These are phyloP conservation scores for Mesotaenium endlicherianum DNA, from an alignment of 139 green algal genomes.

Conservation along the genomic window DNA sequence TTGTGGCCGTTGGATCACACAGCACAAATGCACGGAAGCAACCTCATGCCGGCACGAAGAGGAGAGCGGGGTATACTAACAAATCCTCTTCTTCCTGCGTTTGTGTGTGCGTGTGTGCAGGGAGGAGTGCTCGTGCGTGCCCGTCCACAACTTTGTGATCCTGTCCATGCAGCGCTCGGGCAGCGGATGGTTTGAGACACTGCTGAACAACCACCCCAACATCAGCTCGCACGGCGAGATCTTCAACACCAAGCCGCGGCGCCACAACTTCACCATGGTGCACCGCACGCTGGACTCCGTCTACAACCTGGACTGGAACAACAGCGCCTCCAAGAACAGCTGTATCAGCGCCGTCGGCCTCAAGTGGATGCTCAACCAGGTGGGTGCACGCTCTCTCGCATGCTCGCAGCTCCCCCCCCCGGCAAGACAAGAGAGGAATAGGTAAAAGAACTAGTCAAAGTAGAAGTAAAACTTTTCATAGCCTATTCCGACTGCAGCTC, in stretches of 20 bases:
- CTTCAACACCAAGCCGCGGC: conserved; percentile 4
- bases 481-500: too few species aligned
- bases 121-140: conserved; percentile 22
- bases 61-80: neutral
- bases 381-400: too few species aligned
- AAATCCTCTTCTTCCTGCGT: neutral
- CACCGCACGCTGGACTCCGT: conserved; percentile 20
- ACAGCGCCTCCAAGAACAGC: conserved; percentile 27
- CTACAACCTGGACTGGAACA: conserved; percentile 24
- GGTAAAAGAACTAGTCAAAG: too few species aligned
- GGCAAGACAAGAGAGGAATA: too few species aligned
- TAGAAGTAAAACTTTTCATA: too few species aligned
- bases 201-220: conserved; percentile 38
- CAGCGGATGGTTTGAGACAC: conserved; percentile 47
- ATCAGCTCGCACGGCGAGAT: conserved; percentile 40
- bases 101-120: neutral
- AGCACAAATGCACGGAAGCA: neutral
- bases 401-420: too few species aligned
- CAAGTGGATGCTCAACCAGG: conserved; percentile 51
- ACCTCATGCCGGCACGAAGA: too few species aligned
- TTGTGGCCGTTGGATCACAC: too few species aligned
- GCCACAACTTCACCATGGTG: neutral
- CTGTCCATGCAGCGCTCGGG: conserved; percentile 47
- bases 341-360: conserved; percentile 32
- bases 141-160: conserved; percentile 32